Evolutionary conservation across 345 rosid species (phyloP).

Genomic region (Cardiospermum halicacabum): DNA sequence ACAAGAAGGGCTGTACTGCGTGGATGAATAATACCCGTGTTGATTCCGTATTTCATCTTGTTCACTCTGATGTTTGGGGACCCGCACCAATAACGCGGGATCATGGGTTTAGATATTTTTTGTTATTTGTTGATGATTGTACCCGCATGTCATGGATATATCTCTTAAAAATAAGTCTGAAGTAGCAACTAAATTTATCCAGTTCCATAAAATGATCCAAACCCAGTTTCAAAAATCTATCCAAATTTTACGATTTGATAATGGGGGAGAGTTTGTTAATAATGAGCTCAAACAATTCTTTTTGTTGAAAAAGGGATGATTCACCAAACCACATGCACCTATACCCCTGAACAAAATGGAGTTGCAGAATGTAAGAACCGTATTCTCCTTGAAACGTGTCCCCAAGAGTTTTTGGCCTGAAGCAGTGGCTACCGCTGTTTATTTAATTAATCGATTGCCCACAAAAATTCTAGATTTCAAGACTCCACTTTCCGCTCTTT

Average conservation of each 20-base stretch:
- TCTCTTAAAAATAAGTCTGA: slow-evolving; percentile 8
- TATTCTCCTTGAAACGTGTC: slow-evolving; percentile 8
- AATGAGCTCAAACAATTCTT: too few relatives aligned
- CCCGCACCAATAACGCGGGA: neutral
- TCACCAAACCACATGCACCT: neutral
- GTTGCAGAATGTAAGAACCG: neutral
- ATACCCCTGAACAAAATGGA: slow-evolving; percentile 7
- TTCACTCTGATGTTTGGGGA: slow-evolving; percentile 11
- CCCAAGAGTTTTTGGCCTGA: neutral
- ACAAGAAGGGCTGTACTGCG: neutral
- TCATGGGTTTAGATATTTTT: neutral
- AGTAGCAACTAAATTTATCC: neutral
- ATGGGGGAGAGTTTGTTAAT: neutral
- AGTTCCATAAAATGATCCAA: neutral
- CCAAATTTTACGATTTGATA: neutral
- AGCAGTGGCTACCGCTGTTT: neutral
- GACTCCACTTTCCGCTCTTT: neutral
- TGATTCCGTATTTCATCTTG: neutral
- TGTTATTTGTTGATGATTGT: slow-evolving; percentile 12
- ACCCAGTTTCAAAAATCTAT: neutral
- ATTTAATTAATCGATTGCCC: neutral
- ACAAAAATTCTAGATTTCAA: neutral
- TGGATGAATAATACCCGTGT: slow-evolving; percentile 4
- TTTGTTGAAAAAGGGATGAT: neutral
- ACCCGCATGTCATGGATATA: slow-evolving; percentile 6